These are phyloP conservation scores for Psilocybe subaeruginosa DNA, from an alignment of 768 basidiomycete species.

Conservation along the genomic window DNA sequence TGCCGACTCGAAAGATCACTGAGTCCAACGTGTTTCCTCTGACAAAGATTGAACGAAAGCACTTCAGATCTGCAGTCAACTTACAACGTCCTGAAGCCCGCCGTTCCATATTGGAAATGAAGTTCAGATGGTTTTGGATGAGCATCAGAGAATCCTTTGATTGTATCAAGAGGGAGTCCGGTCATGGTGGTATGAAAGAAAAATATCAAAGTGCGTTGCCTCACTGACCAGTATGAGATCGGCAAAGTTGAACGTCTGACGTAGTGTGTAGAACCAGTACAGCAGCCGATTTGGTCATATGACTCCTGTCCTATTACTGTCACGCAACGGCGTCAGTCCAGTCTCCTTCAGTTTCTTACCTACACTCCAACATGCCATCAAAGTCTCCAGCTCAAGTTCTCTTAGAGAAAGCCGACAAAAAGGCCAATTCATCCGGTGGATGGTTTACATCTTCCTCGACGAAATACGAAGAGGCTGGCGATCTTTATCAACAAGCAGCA, in stretches of 20 bases:
- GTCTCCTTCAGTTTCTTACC: background rate
- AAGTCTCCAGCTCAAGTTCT: slow-evolving; percentile 79
- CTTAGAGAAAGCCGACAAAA: slow-evolving; percentile 92
- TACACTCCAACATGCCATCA: slow-evolving; percentile 54
- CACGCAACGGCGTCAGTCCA: slow-evolving; percentile 16
- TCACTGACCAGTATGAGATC: background rate
- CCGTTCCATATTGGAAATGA: slow-evolving; percentile 88
- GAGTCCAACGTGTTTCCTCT: slow-evolving; percentile 79
- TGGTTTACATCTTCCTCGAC: slow-evolving; percentile 87
- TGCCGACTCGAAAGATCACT: slow-evolving; percentile 92
- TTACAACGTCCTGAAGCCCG: slow-evolving; percentile 91
- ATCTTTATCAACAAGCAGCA: slow-evolving; percentile 93
- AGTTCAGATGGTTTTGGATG: slow-evolving; percentile 76
- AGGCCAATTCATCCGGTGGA: slow-evolving; percentile 76
- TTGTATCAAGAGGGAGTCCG: slow-evolving; percentile 40
- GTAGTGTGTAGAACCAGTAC: slow-evolving; percentile 9
- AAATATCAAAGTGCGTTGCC: background rate
- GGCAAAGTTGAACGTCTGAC: slow-evolving; percentile 10
- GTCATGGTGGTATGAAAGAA: slow-evolving; percentile 18
- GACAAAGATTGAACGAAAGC: background rate
- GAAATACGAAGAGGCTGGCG: slow-evolving; percentile 95
- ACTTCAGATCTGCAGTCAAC: slow-evolving; percentile 29
- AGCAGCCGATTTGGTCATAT: slow-evolving; percentile 15
- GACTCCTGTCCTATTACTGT: slow-evolving; percentile 23
- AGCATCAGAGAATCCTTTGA: slow-evolving; percentile 53